A percentile compares a stretch with the other conserved stretches of the same genome.
Conservation (phyloP, 1,284 basidiomycete species). For the Microbotryum violaceum region DNA sequence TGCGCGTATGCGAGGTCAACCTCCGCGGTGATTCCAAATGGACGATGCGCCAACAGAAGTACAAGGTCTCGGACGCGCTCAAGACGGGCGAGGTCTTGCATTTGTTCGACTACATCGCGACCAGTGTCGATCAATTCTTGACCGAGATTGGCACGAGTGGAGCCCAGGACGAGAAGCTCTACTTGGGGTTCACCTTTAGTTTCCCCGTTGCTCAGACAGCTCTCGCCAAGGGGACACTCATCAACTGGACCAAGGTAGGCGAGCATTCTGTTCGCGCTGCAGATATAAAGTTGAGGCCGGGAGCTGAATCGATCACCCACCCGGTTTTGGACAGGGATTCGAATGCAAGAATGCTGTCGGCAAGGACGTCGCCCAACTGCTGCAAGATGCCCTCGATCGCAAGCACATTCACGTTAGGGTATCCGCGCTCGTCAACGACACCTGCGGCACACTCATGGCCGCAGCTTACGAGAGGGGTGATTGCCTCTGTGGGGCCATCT, state of each 20-base stretch:
- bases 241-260: conserved; percentile 82
- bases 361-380: conserved; percentile 79
- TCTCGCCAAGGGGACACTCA: conserved; percentile 74
- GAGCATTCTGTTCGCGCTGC: no score
- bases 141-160: conserved; percentile 53
- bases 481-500: conserved; percentile 83
- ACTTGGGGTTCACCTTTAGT: conserved; percentile 87
- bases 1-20: conserved; percentile 67
- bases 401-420: conserved; percentile 91
- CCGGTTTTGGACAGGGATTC: conserved; percentile 53
- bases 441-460: conserved; percentile 87
- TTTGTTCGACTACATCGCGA: conserved; percentile 91
- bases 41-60: conserved; percentile 82
- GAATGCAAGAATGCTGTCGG: conserved; percentile 82
- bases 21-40: conserved; percentile 85
- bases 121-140: conserved; percentile 88
- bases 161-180: conserved; percentile 51
- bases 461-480: conserved; percentile 84
- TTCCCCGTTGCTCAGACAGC: conserved; percentile 98
- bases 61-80: conserved; percentile 78
- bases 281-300: background rate
- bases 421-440: conserved; percentile 93
- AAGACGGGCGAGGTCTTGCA: conserved; percentile 78
- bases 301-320: background rate
- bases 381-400: conserved; percentile 87